Evolutionary conservation across 768 basidiomycete genomes (phyloP).

Genomic region (Leccinum sublutescens): DNA sequence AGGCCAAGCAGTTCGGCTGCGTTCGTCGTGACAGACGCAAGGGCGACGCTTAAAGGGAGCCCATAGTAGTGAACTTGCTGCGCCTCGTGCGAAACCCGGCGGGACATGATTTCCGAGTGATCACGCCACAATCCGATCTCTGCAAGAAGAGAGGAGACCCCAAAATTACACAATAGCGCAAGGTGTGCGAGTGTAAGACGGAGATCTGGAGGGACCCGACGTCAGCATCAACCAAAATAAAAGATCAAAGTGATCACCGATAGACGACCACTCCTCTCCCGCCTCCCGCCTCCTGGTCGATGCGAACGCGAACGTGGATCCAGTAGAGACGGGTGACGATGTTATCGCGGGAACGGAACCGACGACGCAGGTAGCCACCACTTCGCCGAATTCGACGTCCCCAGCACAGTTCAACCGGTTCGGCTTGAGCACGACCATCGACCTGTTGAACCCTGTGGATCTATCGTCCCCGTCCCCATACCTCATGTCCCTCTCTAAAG

Average conservation of each 20-base stretch:
- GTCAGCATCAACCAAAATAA: neutral
- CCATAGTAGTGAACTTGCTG: conserved; percentile 84
- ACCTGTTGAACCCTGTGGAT: neutral
- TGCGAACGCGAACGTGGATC: neutral
- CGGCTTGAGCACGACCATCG: conserved; percentile 18
- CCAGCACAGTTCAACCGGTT: conserved; percentile 26
- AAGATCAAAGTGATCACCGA: conserved; percentile 42
- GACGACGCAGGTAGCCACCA: conserved; percentile 25
- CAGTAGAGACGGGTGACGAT: neutral
- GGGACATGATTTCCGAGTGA: conserved; percentile 42
- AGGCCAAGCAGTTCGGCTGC: no score
- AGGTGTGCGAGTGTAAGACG: neutral
- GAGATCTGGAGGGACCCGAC: neutral
- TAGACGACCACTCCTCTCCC: conserved; percentile 47
- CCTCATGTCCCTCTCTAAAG: no score
- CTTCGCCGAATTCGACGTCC: conserved; percentile 18
- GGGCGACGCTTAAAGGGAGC: conserved; percentile 38
- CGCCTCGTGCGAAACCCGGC: conserved; percentile 79
- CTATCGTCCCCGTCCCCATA: neutral
- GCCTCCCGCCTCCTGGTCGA: conserved; percentile 2
- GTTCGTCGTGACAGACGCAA: no score
- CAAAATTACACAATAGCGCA: neutral
- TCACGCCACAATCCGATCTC: conserved; percentile 5
- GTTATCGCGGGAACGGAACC: neutral
- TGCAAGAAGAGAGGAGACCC: neutral